Evolutionary conservation across 148 eudicot species (phyloP).

Genomic region (Fagopyrum homotropicum): DNA sequence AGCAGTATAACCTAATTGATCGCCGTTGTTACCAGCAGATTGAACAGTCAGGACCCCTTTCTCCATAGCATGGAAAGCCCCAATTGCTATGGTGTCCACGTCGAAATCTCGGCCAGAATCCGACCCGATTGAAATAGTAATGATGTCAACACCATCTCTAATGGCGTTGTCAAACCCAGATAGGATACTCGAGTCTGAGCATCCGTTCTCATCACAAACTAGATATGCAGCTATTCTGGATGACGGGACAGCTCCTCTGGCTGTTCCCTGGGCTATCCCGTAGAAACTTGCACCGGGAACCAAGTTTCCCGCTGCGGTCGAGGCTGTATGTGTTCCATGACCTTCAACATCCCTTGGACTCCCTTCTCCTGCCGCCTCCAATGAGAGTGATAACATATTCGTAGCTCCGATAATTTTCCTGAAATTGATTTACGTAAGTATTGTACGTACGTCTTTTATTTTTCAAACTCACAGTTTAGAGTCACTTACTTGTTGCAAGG

Average conservation of each 20-base stretch:
- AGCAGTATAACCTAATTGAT: constrained; percentile 21
- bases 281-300: constrained; percentile 39
- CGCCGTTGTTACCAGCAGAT: constrained; percentile 61
- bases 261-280: constrained; percentile 55
- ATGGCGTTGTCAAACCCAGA: constrained; percentile 62
- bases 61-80: constrained; percentile 47
- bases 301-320: constrained; percentile 48
- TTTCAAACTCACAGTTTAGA: no score
- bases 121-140: constrained; percentile 55
- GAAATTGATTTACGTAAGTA: neutral
- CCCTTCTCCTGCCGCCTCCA: constrained; percentile 27
- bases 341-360: constrained; percentile 43
- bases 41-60: constrained; percentile 49
- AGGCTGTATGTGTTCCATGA: constrained; percentile 70
- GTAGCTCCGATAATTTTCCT: constrained; percentile 85
- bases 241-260: constrained; percentile 64
- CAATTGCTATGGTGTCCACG: constrained; percentile 35
- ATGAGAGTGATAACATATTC: constrained; percentile 26
- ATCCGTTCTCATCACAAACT: constrained; percentile 37
- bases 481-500: constrained; percentile 79
- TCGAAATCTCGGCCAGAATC: neutral
- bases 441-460: no score
- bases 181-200: constrained; percentile 50
- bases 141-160: constrained; percentile 54
- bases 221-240: constrained; percentile 65